Base-by-base conservation (phyloP, 2,329 filamentous ascomycete species). In the Ophioceras dolichostomum region DNA sequence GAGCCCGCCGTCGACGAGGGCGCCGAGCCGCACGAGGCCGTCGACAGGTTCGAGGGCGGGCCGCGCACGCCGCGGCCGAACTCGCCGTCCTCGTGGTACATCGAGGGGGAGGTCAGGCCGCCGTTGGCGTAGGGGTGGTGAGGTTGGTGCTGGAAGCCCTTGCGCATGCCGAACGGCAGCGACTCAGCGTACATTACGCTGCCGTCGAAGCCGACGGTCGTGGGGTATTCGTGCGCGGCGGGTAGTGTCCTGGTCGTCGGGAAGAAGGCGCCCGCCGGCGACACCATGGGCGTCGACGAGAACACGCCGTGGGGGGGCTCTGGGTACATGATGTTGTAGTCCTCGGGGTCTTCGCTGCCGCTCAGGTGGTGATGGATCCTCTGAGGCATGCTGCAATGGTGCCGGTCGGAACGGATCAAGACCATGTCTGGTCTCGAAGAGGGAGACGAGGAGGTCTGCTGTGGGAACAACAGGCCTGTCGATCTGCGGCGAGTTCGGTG, bases 1-100 rank as follows among this genome's bases (percentile, higher is more conserved):
- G 79, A 83, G 39, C 76, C 76, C 43, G 78, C 70, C 38, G 73
- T 74, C 8, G 79, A 83, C 1, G 78, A 82, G 6, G 77, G 65
- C 4, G 73, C 74, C 36, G 79, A 83, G 37, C 63, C 72, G 39
- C 58, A 77, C 41, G 73, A 80, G 18, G 66, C 67, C 41, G 69
- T 76, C 42, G 68, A 85, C 43, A 70, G 66, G 51, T 67, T 75
- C 36, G 68, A 79, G 21, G 67, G 72, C 13, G 68, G 64, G 18
- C 69, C 50, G 41, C 60, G 58, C 51, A 68, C 53, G 22, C n/a
- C n/a, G n/a, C n/a, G n/a, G n/a, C n/a, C n/a, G n/a, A n/a, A n/a
- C 16, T 73, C 68, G 56, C 27, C 51, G 37, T 74, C 70, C 30
- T 74, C 71, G 16, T 56, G 49, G 46, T 67, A 72, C 44, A 64